Evolutionary conservation across 2,329 filamentous ascomycete species (phyloP), one percentile per base, ranked within the genome.

Genomic region (Exophiala spinifera): DNA sequence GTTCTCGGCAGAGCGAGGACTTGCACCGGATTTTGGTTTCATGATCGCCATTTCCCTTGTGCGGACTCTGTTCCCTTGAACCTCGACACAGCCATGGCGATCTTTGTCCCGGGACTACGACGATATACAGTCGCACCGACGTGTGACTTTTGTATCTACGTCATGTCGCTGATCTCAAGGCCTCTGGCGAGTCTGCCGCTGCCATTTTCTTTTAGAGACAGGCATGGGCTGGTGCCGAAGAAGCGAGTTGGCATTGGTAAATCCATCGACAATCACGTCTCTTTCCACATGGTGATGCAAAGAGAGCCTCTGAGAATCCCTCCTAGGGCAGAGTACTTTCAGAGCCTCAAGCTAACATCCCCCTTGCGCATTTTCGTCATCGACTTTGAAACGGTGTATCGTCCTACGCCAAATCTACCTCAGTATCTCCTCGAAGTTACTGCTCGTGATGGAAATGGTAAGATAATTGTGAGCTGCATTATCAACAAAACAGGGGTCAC

Each of bases 401-500:
- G n/a, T n/a, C n/a, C n/a, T n/a, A n/a, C n/a, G n/a, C n/a, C n/a
- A n/a, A n/a, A 25, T 25, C 23, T 25, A 7, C 7, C 23, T 7
- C 23, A 7, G 23, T 7, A 25, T 25, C 4, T 25, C 23, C 4
- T 4, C 23, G 42, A 52, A n/a, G 17, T 52, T 40, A 37, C 49
- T 25, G 42, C 40, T 46, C 49, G 42, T 20, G 42, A 52, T 25
- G 49, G 49, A 19, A 46, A 46, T 14, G 28, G 42, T 15, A 19
- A 46, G 21, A 46, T 52, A n/a, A 52, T 52, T 28, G 13, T 52
- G 15, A 40, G 15, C 40, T 46, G 40, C 42, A 11, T 23, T n/a
- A 46, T 52, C 43, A 52, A 52, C 28, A 20, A 46, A 10, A 33
- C 46, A 46, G 49, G 49, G 14, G 40, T 52, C 15, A 52, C 49